Evolutionary conservation across 306 rosid genomes (phyloP), one percentile per base, ranked within the genome.

Genomic region (Myrica gale): DNA sequence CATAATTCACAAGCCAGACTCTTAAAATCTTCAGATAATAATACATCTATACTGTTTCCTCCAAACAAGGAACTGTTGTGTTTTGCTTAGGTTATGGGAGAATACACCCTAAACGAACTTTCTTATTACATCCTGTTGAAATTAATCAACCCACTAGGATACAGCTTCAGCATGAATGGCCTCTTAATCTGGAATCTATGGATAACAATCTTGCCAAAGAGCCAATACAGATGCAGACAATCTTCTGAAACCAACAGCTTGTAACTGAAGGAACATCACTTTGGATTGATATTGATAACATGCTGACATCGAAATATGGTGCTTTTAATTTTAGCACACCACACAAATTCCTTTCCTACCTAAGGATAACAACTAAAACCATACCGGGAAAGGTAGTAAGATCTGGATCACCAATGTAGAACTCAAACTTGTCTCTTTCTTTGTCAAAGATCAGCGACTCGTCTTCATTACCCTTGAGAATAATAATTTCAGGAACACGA

Each of bases 351-450:
- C 15, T 8, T 10, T 26, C 32, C 4, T 23, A 43, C 39, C 20
- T 32, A 42, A 45, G 60, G 42, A 4, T 20, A n/a, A 44, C 45
- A 70, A 60, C 55, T 20, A 13, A 0, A 76, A 56, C 19, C 83
- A 74, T 90, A 92, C 94, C 94, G 46, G 88, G 91, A 74, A 90
- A 93, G 46, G 79, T 79, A 37, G 60, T 78, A 82, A 90, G 88
- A 85, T 93, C 98, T 0, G 96, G 92, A 79, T 93, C 98, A 53
- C 96, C 96, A 60, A 93, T 70, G 79, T 43, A 81, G 79, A 93
- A 89, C 58, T 89, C 85, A 79, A 89, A 90, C 74, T 90, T 83
- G 82, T 93, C 95, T 39, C 55, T 79, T 39, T 89, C 77, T 69
- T 69, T 77, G 87, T 93, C 89, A 87, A 83, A 93, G 78, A 93